phyloP scores from a whole-genome alignment of 2,329 filamentous ascomycete genomes.

The Fulvia fulva region DNA sequence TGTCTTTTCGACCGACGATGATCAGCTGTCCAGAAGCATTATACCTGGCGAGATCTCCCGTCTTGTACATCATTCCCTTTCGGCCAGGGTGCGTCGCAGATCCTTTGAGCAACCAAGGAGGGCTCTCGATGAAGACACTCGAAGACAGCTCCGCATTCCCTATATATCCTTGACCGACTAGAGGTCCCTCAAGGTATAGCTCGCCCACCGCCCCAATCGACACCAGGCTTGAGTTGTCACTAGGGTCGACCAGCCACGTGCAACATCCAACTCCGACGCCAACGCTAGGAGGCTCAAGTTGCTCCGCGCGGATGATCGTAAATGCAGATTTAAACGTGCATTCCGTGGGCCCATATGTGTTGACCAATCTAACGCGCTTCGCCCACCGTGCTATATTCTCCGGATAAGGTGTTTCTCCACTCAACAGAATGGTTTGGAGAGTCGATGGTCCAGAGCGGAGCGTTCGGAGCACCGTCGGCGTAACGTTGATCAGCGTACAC shows the following conservation, averaged over 20 bases:
- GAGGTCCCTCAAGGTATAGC: neutral
- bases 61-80: slow-evolving; percentile 48
- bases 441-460: neutral
- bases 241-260: slow-evolving; percentile 1
- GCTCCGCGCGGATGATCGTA: neutral
- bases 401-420: slow-evolving; percentile 40
- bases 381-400: slow-evolving; percentile 38
- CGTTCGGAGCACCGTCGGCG: slow-evolving; percentile 46
- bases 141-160: neutral
- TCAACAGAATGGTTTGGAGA: neutral
- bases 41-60: slow-evolving; percentile 56
- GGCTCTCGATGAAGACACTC: neutral
- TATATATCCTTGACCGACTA: neutral
- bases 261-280: neutral
- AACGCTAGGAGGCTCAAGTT: neutral
- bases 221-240: neutral
- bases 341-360: slow-evolving; percentile 45
- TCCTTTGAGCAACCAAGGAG: neutral
- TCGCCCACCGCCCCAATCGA: neutral
- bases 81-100: neutral
- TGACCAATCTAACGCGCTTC: slow-evolving; percentile 38
- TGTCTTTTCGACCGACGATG: slow-evolving; percentile 56
- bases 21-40: slow-evolving; percentile 51
- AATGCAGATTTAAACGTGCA: slow-evolving; percentile 18
- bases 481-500: slow-evolving; percentile 52